Percentiles rank a stretch among this genome's conserved stretches.
Evolutionary conservation across 305 asterid species (phyloP).

Genomic region (Withania somnifera): DNA sequence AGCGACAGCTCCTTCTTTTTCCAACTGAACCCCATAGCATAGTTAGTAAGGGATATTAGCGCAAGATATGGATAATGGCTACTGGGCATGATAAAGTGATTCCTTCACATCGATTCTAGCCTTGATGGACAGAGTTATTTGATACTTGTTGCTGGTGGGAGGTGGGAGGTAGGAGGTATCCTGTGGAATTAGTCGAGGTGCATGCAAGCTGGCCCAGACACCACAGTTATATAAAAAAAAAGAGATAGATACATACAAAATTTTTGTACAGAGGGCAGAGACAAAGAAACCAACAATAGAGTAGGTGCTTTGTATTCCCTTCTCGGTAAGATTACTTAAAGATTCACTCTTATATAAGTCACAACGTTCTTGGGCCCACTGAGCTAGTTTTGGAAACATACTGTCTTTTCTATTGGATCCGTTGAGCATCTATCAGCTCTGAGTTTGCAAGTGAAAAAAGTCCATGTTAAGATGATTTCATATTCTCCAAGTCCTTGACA

Average conservation of each 20-base stretch:
- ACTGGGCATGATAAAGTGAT: background rate
- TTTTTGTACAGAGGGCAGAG: background rate
- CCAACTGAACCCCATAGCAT: background rate
- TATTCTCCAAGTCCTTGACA: background rate
- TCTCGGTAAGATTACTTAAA: background rate
- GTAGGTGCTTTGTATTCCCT: background rate
- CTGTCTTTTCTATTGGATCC: background rate
- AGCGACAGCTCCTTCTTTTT: background rate
- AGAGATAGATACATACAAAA: background rate
- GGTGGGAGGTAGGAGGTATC: too few species aligned
- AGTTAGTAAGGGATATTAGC: background rate
- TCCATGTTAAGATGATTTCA: background rate
- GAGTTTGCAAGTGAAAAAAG: background rate
- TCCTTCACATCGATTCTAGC: background rate
- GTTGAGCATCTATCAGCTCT: background rate
- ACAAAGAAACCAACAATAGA: background rate
- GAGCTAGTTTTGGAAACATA: background rate
- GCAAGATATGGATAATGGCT: background rate
- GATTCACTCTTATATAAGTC: background rate
- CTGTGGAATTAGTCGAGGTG: too few species aligned
- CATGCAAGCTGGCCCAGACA: too few species aligned
- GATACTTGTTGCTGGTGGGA: too few species aligned
- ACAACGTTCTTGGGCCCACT: background rate
- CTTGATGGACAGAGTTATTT: too few species aligned
- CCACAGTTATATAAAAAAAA: too few species aligned